Evolutionary conservation across 1,139 yeast genomes (phyloP), one percentile per base, ranked within the genome.

Genomic region (Blastobotrys persicus): DNA sequence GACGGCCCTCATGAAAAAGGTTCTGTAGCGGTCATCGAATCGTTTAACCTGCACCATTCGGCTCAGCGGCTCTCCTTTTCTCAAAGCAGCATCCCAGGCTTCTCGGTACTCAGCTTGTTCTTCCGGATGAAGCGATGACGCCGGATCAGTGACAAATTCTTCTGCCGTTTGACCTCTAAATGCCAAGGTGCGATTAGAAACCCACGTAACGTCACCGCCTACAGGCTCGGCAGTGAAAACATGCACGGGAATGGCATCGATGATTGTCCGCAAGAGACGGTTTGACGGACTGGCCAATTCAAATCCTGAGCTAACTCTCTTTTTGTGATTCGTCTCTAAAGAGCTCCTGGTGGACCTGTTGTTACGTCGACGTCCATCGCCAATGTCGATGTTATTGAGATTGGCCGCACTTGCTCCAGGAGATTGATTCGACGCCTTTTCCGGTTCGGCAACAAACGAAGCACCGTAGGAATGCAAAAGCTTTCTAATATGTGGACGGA

Each of bases 191-290:
- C 70, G 58, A 20, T 66, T 67, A 32, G 68, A 65, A 3, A 63
- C 69, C 71, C 71, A 67, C 2, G 66, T 61, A 11, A 66, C 56
- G 5, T 59, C 57, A 2, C 70, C 71, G 4, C 59, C 58, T 6
- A 52, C 50, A 3, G 71, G 69, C 40, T 64, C 67, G 1, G 66
- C 66, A 14, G 67, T 65, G 44, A 57, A 62, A 9, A 67, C 64
- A 47, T 67, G 69, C n/a, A 65, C 65, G 0, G 71, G 71, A 31
- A 67, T 64, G 1, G 70, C 67, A 48, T 67, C 70, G 33, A 67
- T 61, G 20, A 67, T 65, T 7, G 68, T 64, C 9, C 65, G 50
- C 48, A 67, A 51, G 11, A 67, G 54, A 17, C 56, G 45, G 48
- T 61, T 59, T 6, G 64, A 59, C 2, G 65, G 64, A 17, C 48